Evolutionary conservation across 1,284 basidiomycete species (phyloP).

Genomic region (Hemileia vastatrix): DNA sequence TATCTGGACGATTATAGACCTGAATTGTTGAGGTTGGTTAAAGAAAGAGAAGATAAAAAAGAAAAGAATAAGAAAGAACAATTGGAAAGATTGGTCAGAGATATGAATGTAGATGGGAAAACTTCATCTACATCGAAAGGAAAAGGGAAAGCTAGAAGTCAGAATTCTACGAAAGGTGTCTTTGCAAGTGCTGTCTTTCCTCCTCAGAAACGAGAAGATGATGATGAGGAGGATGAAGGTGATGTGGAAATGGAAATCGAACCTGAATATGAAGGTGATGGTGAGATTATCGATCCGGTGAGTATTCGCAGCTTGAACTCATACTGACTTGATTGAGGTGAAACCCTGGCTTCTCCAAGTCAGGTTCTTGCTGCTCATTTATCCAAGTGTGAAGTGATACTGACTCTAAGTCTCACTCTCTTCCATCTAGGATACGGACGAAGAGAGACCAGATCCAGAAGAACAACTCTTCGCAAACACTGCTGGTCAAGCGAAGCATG

Average conservation of each 20-base stretch:
- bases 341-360: too few relatives aligned
- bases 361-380: too few relatives aligned
- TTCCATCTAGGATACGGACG: too few relatives aligned
- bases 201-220: not conserved
- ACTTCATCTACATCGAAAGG: not conserved
- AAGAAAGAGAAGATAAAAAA: conserved; percentile 31
- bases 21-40: conserved; percentile 33
- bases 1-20: conserved; percentile 41
- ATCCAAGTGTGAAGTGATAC: too few relatives aligned
- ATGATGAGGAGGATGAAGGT: too few relatives aligned
- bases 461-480: too few relatives aligned
- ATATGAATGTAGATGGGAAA: conserved; percentile 36
- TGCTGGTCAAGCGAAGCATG: too few relatives aligned
- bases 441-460: too few relatives aligned
- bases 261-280: conserved; percentile 40
- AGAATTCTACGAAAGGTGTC: too few relatives aligned
- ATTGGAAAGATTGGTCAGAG: conserved; percentile 35
- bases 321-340: too few relatives aligned
- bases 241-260: conserved; percentile 28
- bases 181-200: too few relatives aligned
- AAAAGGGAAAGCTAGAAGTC: not conserved
- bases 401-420: too few relatives aligned
- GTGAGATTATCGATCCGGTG: conserved; percentile 40
- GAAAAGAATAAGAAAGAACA: conserved; percentile 35
- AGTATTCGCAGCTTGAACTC: not conserved